Evolutionary conservation across 768 basidiomycete species (phyloP).

Genomic region (Rubroboletus pulcherrimus): DNA sequence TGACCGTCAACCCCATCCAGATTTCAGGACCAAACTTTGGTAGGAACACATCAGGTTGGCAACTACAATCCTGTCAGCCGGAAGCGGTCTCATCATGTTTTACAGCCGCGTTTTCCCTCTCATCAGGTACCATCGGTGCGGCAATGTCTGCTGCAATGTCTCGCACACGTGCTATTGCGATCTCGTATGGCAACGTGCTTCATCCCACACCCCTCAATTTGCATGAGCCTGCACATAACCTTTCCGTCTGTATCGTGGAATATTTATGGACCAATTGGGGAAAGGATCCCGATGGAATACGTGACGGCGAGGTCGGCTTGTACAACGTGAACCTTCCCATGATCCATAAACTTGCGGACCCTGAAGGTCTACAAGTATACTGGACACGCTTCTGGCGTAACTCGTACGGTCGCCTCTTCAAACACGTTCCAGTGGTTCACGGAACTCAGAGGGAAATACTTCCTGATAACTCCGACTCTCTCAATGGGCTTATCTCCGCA

Average conservation of each 20-base stretch:
- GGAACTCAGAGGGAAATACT: conserved; percentile 24
- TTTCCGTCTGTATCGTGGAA: conserved; percentile 63
- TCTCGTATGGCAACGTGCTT: conserved; percentile 81
- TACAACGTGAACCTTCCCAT: conserved; percentile 89
- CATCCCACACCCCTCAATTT: conserved; percentile 60
- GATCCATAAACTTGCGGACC: conserved; percentile 56
- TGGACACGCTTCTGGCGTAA: conserved; percentile 89
- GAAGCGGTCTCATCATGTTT: conserved; percentile 1
- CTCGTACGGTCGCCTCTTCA: conserved; percentile 79
- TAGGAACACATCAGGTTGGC: conserved; percentile 74
- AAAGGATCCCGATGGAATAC: conserved; percentile 52
- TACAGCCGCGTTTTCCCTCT: conserved; percentile 79
- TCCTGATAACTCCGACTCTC: conserved; percentile 44
- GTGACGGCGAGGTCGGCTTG: conserved; percentile 68
- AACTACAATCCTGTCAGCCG: not conserved
- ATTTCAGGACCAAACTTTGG: conserved; percentile 86
- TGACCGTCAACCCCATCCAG: conserved; percentile 32
- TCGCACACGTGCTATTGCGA: conserved; percentile 69
- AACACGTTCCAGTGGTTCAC: conserved; percentile 33
- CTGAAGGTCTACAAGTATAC: conserved; percentile 59
- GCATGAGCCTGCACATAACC: conserved; percentile 67
- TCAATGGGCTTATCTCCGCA: conserved; percentile 5
- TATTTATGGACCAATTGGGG: conserved; percentile 88
- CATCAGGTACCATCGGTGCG: conserved; percentile 91
- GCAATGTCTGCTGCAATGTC: conserved; percentile 78